Base-by-base conservation (phyloP, 2,329 filamentous ascomycete species). In the Thielaviopsis populi region DNA sequence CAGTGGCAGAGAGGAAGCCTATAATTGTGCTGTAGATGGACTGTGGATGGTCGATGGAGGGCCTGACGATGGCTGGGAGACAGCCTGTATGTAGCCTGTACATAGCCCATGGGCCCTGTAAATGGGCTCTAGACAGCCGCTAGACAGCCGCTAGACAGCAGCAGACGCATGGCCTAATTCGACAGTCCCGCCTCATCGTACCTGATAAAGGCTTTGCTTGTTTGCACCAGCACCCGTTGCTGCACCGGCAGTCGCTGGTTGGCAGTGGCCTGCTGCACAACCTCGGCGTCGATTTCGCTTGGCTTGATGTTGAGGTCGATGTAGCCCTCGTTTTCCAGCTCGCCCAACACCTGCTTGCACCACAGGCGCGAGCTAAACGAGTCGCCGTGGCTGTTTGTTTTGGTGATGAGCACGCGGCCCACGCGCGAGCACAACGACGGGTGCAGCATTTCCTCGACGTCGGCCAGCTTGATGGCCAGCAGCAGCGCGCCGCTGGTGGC, bases 271-370 rank as follows among this genome's bases (percentile, higher is more conserved):
- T 48, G n/a, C 19, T 50, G 30, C 30, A 56, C 33, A 10, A 42
- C 43, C 54, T 65, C 64, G 15, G 15, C 17, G 27, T 62, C 53
- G 33, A 65, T 62, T 15, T 56, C 30, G 41, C 54, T n/a, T 3
- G 53, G 41, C 17, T 30, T 54, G 19, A 24, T 33, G 13, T 46
- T 50, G 5, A 65, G 53, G 10, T 63, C 64, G 17, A 67, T 64
- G 59, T 67, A 67, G 19, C 67, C 67, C 64, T 67, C 67, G 53
- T 65, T 65, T 19, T 65, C 67, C 11, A 67, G 62, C 61, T 65
- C 65, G 53, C 53, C 62, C 40, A 67, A 54, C 46, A 63, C 67
- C 59, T 64, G 63, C 58, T 64, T 59, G 54, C 65, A 40, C 67
- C 67, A 67, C 2, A 63, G 41, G 30, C 63, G 66, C 40, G 63